Evolutionary conservation across 345 rosid species (phyloP).

Genomic region (Firmiana major): DNA sequence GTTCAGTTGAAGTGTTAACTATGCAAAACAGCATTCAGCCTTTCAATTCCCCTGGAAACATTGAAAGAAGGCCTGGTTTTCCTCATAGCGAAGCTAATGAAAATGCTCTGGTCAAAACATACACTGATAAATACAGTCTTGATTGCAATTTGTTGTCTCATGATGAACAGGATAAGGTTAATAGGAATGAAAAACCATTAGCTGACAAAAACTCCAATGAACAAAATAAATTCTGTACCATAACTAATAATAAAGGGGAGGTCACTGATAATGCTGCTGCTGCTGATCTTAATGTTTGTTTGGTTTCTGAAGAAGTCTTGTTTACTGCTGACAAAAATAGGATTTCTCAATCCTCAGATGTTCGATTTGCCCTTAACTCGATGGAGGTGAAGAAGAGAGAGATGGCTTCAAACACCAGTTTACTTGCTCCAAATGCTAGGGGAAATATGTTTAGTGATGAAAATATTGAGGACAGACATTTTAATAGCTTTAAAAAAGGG

Average conservation of each 20-base stretch:
- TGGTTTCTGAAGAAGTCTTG: constrained; percentile 14
- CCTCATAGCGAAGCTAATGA: constrained; percentile 7
- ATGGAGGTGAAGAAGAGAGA: constrained; percentile 20
- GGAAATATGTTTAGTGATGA: constrained; percentile 7
- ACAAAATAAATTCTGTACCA: constrained; percentile 15
- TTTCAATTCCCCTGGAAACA: constrained; percentile 1
- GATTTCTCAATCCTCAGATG: constrained; percentile 15
- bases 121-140: not conserved
- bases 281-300: constrained; percentile 17
- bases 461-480: constrained; percentile 18
- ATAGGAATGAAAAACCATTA: constrained; percentile 5
- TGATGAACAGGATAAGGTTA: constrained; percentile 12
- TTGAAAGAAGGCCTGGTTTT: constrained; percentile 3
- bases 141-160: not conserved
- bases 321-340: constrained; percentile 1
- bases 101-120: not conserved
- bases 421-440: constrained; percentile 12
- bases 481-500: constrained; percentile 18
- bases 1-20: constrained; percentile 16
- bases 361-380: constrained; percentile 4
- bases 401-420: constrained; percentile 6
- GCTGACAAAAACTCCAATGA: constrained; percentile 10
- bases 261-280: constrained; percentile 7
- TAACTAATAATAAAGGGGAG: constrained; percentile 15
- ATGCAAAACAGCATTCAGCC: constrained; percentile 13